Conservation (phyloP, 2,329 filamentous ascomycete species). For the Raffaelea deltoideospora region DNA sequence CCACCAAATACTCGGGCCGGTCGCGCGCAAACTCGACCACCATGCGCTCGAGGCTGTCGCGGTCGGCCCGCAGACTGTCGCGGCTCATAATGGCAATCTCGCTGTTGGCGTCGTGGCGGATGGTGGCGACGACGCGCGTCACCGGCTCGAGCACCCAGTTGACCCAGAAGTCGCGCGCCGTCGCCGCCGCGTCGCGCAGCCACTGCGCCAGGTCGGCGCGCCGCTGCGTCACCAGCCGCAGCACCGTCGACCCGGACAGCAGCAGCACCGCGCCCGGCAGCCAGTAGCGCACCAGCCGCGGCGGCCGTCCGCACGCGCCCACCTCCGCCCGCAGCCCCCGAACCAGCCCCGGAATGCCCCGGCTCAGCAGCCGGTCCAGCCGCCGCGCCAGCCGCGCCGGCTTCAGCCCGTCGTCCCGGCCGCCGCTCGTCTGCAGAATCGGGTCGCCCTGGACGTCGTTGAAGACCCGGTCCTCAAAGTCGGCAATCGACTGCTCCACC, state of each 20-base stretch:
- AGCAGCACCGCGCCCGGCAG: slow-evolving; percentile 56
- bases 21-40: slow-evolving; percentile 90
- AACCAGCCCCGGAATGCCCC: slow-evolving; percentile 53
- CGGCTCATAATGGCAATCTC: slow-evolving; percentile 96
- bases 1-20: slow-evolving; percentile 49
- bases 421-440: slow-evolving; percentile 36
- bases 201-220: slow-evolving; percentile 65
- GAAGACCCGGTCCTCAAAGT: slow-evolving; percentile 53
- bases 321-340: slow-evolving; percentile 39
- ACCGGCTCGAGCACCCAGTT: slow-evolving; percentile 91
- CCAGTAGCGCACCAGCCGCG: slow-evolving; percentile 72
- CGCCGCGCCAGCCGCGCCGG: slow-evolving; percentile 49
- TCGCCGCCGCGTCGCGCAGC: slow-evolving; percentile 65
- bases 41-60: slow-evolving; percentile 90
- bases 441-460: slow-evolving; percentile 45
- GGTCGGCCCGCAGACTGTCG: slow-evolving; percentile 76
- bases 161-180: slow-evolving; percentile 76
- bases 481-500: slow-evolving; percentile 43
- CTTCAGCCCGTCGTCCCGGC: slow-evolving; percentile 27
- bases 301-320: slow-evolving; percentile 57
- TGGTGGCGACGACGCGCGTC: slow-evolving; percentile 73
- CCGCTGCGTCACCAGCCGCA: slow-evolving; percentile 61
- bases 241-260: slow-evolving; percentile 73
- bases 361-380: slow-evolving; percentile 52
- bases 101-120: slow-evolving; percentile 80